These are phyloP conservation scores for Amanita exitialis DNA, from an alignment of 768 basidiomycete species.

Conservation along the genomic window DNA sequence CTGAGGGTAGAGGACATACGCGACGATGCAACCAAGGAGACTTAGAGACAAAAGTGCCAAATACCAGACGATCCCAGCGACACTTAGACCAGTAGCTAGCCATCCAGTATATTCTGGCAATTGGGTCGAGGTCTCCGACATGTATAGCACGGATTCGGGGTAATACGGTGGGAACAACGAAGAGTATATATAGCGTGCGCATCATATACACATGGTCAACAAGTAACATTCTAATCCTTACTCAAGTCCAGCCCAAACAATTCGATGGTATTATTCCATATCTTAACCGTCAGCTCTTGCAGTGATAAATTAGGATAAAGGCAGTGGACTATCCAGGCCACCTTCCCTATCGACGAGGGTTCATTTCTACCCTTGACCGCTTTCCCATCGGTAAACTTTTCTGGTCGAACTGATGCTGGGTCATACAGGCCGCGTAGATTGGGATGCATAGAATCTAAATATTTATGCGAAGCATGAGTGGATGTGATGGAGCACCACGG, in stretches of 20 bases:
- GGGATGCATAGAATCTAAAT: conserved; percentile 37
- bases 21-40: conserved; percentile 55
- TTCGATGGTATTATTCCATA: conserved; percentile 53
- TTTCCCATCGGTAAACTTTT: conserved; percentile 47
- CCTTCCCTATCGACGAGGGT: conserved; percentile 50
- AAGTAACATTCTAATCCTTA: not conserved
- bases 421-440: conserved; percentile 38
- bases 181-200: too few relatives aligned
- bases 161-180: not conserved
- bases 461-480: conserved; percentile 48
- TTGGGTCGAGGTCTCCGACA: not conserved
- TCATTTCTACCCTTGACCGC: conserved; percentile 75
- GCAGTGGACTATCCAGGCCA: conserved; percentile 62
- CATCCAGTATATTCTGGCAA: not conserved
- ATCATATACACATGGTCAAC: too few relatives aligned
- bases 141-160: not conserved
- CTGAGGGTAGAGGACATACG: conserved; percentile 37
- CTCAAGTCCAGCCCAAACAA: conserved; percentile 45
- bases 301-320: conserved; percentile 32
- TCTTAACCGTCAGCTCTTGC: conserved; percentile 44
- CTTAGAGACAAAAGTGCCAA: conserved; percentile 51
- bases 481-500: conserved; percentile 69
- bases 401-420: conserved; percentile 40
- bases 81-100: not conserved
- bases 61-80: conserved; percentile 53